These are phyloP conservation scores for Termitomyces sp. DNA, from an alignment of 768 basidiomycete genomes.

Conservation along the genomic window DNA sequence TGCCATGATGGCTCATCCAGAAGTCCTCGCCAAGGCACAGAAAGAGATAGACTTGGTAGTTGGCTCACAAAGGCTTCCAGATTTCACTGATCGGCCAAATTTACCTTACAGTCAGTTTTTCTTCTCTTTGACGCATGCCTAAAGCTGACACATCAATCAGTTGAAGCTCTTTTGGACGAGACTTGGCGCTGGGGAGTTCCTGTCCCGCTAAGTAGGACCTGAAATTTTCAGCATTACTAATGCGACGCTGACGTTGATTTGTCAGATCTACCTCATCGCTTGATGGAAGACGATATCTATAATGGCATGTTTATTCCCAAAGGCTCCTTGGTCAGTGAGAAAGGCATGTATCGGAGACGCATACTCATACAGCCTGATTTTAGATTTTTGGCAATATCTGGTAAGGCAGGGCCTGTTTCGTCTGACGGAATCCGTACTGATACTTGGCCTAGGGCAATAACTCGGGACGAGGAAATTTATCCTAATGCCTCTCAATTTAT, in stretches of 20 bases:
- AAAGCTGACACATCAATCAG: conserved; percentile 11
- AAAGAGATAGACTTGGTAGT: conserved; percentile 59
- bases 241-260: not conserved
- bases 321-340: conserved; percentile 45
- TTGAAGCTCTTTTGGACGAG: conserved; percentile 53
- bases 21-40: conserved; percentile 51
- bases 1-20: conserved; percentile 59
- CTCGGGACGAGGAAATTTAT: conserved; percentile 45
- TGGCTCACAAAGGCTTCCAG: conserved; percentile 52
- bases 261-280: conserved; percentile 55
- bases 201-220: conserved; percentile 48
- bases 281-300: conserved; percentile 64
- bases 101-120: conserved; percentile 46
- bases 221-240: not conserved
- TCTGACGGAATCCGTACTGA: not conserved
- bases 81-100: conserved; percentile 44
- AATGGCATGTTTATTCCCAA: conserved; percentile 52
- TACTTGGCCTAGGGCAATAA: conserved; percentile 32
- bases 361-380: conserved; percentile 2
- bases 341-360: not conserved
- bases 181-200: conserved; percentile 48
- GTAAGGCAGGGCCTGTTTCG: conserved; percentile 19
- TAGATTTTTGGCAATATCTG: conserved; percentile 58
- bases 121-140: not conserved
- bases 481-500: conserved; percentile 43